Percentiles rank a stretch among this genome's conserved stretches.
Conservation (phyloP, 1,139 yeast species). For the Schwanniomyces etchellsii region DNA sequence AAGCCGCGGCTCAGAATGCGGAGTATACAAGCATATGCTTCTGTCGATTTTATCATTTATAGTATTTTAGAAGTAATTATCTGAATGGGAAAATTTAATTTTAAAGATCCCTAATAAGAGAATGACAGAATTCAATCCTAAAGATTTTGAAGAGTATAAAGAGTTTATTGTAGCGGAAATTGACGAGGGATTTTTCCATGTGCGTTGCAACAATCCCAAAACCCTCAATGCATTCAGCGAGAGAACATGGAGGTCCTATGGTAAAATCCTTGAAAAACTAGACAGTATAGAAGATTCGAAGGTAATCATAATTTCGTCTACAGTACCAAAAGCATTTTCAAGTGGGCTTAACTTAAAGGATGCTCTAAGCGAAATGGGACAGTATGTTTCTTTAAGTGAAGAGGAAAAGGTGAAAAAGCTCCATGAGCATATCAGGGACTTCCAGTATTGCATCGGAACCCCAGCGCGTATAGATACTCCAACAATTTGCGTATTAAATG, state of each 20-base stretch:
- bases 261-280: constrained; percentile 41
- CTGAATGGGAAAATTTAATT: too few species aligned
- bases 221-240: constrained; percentile 56
- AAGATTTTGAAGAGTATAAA: constrained; percentile 27
- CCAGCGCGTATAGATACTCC: constrained; percentile 46
- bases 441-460: constrained; percentile 51
- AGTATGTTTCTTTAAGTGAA: constrained; percentile 9
- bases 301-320: constrained; percentile 52
- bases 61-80: not conserved
- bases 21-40: constrained; percentile 1
- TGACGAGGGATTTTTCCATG: constrained; percentile 48
- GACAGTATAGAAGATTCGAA: constrained; percentile 43
- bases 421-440: constrained; percentile 43
- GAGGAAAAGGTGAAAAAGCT: constrained; percentile 20
- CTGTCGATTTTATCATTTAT: not conserved
- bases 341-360: constrained; percentile 62
- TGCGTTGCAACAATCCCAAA: constrained; percentile 61
- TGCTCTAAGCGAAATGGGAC: constrained; percentile 16
- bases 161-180: constrained; percentile 36
- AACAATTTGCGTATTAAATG: constrained; percentile 44
- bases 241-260: constrained; percentile 51
- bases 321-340: constrained; percentile 52
- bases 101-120: too few species aligned
- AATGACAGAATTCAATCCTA: constrained; percentile 11
- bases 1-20: constrained; percentile 4